A percentile compares a stretch with the other conserved stretches of the same genome.
Conservation (phyloP, 1,284 basidiomycete species). For the Leucoagaricus sp. region DNA sequence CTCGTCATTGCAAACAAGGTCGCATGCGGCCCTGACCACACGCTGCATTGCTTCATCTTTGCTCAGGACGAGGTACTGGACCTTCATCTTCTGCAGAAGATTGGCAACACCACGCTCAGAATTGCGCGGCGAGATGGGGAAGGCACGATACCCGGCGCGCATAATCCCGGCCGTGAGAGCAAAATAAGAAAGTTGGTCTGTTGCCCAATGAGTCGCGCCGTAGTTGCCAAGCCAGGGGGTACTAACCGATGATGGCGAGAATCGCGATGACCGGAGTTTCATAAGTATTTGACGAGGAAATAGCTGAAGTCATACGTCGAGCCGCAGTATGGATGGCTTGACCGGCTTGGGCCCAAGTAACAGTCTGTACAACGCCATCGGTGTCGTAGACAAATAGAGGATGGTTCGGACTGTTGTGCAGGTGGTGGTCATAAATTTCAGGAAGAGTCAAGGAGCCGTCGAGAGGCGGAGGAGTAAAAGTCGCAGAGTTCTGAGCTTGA, state of each 20-base stretch:
- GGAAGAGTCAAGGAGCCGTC: constrained; percentile 28
- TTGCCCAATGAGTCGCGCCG: neutral
- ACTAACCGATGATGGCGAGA: constrained; percentile 26
- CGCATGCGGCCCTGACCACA: constrained; percentile 21
- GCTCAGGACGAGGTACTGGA: constrained; percentile 30
- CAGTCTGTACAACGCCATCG: constrained; percentile 8
- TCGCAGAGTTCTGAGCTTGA: constrained; percentile 6
- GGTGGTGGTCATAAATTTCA: constrained; percentile 32
- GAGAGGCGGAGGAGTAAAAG: constrained; percentile 21
- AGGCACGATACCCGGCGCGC: constrained; percentile 29
- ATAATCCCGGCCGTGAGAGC: constrained; percentile 26
- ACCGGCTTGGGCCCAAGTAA: constrained; percentile 23
- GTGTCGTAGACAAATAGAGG: constrained; percentile 26
- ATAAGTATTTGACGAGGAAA: constrained; percentile 5
- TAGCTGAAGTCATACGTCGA: constrained; percentile 5
- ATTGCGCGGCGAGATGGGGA: constrained; percentile 36
- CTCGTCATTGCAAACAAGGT: neutral
- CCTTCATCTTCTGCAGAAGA: constrained; percentile 24
- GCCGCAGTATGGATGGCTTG: constrained; percentile 10
- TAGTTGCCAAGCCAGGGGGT: neutral
- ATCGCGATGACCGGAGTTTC: constrained; percentile 26
- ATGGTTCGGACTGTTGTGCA: constrained; percentile 24
- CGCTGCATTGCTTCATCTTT: constrained; percentile 26
- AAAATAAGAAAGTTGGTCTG: constrained; percentile 32
- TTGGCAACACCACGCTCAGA: constrained; percentile 33